Evolutionary conservation across 2,329 filamentous ascomycete species (phyloP).

Genomic region (Neurospora crassa): DNA sequence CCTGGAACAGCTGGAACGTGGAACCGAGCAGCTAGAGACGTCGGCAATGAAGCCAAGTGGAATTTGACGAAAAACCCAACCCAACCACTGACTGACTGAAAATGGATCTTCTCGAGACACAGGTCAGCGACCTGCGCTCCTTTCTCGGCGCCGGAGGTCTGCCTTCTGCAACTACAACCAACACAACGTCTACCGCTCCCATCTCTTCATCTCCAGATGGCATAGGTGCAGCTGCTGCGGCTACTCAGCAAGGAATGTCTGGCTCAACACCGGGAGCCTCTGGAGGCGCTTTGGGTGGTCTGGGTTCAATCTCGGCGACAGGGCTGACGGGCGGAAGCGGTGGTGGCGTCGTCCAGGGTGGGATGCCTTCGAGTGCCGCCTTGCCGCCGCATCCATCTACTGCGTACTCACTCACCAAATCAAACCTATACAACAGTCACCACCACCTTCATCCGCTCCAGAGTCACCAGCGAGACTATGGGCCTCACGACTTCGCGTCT

Average conservation of each 20-base stretch:
- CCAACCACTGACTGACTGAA: background rate
- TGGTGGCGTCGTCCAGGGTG: background rate
- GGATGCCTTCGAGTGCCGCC: constrained; percentile 4
- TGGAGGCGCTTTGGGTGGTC: background rate
- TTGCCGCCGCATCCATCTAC: constrained; percentile 14
- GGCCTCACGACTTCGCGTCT: constrained; percentile 6
- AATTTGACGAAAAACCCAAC: background rate
- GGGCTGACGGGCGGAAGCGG: background rate
- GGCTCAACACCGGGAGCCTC: background rate
- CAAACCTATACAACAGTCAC: background rate
- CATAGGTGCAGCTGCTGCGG: background rate
- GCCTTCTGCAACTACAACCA: constrained; percentile 20
- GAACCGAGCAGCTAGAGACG: background rate
- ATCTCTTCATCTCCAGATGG: background rate
- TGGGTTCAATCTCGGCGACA: background rate
- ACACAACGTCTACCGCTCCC: constrained; percentile 11
- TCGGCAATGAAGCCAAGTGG: background rate
- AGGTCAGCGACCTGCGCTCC: constrained; percentile 42
- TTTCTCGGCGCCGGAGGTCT: constrained; percentile 30
- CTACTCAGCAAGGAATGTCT: constrained; percentile 2
- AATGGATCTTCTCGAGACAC: constrained; percentile 46
- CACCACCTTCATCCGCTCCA: constrained; percentile 4
- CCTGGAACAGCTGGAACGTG: background rate
- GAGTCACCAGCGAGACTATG: constrained; percentile 6
- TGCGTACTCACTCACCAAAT: background rate